Conservation (phyloP, 495 filamentous ascomycete genomes). For the Daldinia loculata region DNA sequence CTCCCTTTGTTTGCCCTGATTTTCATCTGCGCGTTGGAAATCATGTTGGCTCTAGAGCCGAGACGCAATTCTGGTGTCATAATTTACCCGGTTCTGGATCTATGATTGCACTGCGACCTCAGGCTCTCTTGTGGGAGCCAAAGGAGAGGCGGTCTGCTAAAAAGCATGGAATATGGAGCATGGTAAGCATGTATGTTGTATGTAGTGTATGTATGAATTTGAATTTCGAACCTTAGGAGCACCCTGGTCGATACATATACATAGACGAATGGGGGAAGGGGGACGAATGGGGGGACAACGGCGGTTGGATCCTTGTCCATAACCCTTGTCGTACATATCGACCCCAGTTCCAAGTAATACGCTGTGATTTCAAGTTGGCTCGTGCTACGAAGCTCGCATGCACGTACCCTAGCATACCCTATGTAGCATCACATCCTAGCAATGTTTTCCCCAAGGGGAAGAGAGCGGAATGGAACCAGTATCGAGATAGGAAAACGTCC, state of each 20-base stretch:
- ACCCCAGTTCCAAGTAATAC: conserved; percentile 10
- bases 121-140: conserved; percentile 19
- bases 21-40: conserved; percentile 14
- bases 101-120: conserved; percentile 29
- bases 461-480: conserved; percentile 20
- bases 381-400: conserved; percentile 32
- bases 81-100: conserved; percentile 41
- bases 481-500: conserved; percentile 13
- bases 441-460: conserved; percentile 41
- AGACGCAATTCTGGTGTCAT: conserved; percentile 30
- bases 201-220: conserved; percentile 18
- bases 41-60: conserved; percentile 19
- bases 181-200: background rate
- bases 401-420: conserved; percentile 12
- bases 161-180: conserved; percentile 10
- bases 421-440: conserved; percentile 29
- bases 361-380: conserved; percentile 28
- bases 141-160: conserved; percentile 33
- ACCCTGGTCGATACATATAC: conserved; percentile 2
- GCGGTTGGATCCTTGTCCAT: conserved; percentile 35
- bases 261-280: conserved; percentile 7
- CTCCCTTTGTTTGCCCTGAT: conserved; percentile 27
- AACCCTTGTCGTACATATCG: conserved; percentile 20
- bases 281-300: conserved; percentile 30
- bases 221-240: conserved; percentile 9